Evolutionary conservation across 805 yeast species (phyloP), one percentile per base, ranked within the genome.

Genomic region (Candida jianshihensis): DNA sequence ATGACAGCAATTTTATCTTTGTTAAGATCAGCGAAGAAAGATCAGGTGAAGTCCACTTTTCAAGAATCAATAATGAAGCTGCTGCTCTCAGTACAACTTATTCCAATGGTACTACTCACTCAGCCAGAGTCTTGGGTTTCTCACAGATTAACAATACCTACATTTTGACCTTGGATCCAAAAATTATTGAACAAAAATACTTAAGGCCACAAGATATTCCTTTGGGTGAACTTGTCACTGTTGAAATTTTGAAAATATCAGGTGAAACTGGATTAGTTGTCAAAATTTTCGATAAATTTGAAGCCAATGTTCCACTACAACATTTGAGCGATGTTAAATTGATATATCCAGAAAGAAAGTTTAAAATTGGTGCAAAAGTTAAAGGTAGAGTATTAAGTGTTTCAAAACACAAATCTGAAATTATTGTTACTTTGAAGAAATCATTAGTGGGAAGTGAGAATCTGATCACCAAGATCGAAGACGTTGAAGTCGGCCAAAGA

Each of bases 331-430:
- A 92, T 58, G 71, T 83, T 39, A 81, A 78, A 54, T 67, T 90
- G 44, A 75, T 77, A 3, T 81, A 90, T 53, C 98, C 98, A 6
- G 97, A 92, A 61, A 75, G 92, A 66, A 86, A 87, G 52, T 90
- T 81, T 69, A 85, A 84, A 59, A 77, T 80, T 30, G 97, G 96
- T 10, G 66, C 81, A 30, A 82, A 79, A 47, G 85, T 86, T 21
- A 82, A 72, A 49, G 92, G 81, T 43, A 75, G 95, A 61, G 72
- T 87, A 11, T 59, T 86, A 46, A 68, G 61, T 36, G 68, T 73
- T 17, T 61, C 70, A 30, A 48, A 56, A 27, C 61, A 52, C 31
- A 63, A 64, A 35, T 69, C 72, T 22, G 73, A 69, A 33, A 63
- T 88, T 30, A 60, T 65, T 26, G 65, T 86, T 17, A 84, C 97